Base-by-base conservation (phyloP, 106 monocot species). In the Iris macrosiphon region DNA sequence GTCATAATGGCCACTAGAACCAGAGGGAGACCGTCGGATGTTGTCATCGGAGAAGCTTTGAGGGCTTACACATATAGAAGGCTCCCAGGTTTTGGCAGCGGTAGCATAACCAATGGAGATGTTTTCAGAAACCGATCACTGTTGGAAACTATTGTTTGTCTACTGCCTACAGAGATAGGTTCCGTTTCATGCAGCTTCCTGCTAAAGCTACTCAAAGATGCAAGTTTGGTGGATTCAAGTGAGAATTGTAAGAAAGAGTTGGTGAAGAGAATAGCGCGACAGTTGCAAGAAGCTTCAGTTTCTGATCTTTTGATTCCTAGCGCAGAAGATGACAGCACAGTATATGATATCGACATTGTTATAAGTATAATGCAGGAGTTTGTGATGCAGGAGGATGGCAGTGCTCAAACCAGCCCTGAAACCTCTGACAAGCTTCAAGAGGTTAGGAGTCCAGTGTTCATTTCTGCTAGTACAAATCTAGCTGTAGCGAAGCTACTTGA, bases 1-100 rank as follows among this genome's bases (percentile, higher is more conserved):
- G 91, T 86, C 16, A 79, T 92, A 68, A 49, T 70, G 52, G 81
- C 85, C 15, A 55, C 82, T 2, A 82, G 75, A 23, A 72, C 70
- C 13, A 72, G 72, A 50, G 85, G 81, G 19, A 81, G 49, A 63
- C 61, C 69, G 62, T 57, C 78, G 8, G 28, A 58, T 29, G 65
- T 67, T 53, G 57, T 72, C n/a, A 67, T 92, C 1, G 79, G 61
- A 15, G 73, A 78, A 23, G 78, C 78, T 37, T 54, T 92, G 7
- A 75, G 65, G 75, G 62, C 68, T 53, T 92, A 92, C 59, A 75
- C 75, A 10, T 47, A 70, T 21, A 81, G 66, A 52, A 78, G 81
- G 72, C 32, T 92, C 23, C 87, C 87, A 0, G 73, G 69, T 47
- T 76, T 60, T 24, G 45, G 60, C 31, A 60, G 45, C 27, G 41